These are phyloP conservation scores for Apiospora saccharicola DNA, from an alignment of 2,329 filamentous ascomycete species.

Conservation along the genomic window DNA sequence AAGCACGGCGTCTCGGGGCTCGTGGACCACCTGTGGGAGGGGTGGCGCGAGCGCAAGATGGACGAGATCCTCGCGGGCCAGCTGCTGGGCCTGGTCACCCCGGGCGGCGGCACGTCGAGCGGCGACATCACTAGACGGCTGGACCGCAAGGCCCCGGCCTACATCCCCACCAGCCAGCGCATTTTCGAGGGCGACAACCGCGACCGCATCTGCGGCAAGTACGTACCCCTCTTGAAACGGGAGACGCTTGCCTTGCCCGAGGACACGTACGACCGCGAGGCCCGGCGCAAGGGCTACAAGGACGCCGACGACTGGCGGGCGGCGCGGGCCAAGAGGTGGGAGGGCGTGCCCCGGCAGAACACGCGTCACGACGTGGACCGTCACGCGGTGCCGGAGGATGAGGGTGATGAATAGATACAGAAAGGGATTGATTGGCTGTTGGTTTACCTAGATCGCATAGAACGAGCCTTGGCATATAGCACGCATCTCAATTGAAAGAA, in stretches of 20 bases:
- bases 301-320: conserved; percentile 55
- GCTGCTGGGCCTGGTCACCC: conserved; percentile 69
- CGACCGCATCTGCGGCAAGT: conserved; percentile 59
- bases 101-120: conserved; percentile 37
- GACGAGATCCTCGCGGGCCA: conserved; percentile 84
- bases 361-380: neutral
- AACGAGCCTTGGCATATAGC: neutral
- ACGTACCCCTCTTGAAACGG: conserved; percentile 62
- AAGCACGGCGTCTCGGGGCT: conserved; percentile 73
- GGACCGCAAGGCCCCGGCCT: conserved; percentile 29
- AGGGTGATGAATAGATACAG: conserved; percentile 39
- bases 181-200: conserved; percentile 65
- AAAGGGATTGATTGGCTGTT: neutral
- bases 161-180: conserved; percentile 39
- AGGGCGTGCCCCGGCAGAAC: conserved; percentile 25
- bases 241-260: conserved; percentile 56
- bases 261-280: conserved; percentile 67
- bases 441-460: neutral
- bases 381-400: conserved; percentile 29
- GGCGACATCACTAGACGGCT: conserved; percentile 34
- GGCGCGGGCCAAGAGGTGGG: conserved; percentile 34
- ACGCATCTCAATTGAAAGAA: neutral
- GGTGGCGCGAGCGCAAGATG: conserved; percentile 86
- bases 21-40: conserved; percentile 79
- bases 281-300: conserved; percentile 66